phyloP scores from a whole-genome alignment of 2,329 filamentous ascomycete species.

The Neofusicoccum laricinum region DNA sequence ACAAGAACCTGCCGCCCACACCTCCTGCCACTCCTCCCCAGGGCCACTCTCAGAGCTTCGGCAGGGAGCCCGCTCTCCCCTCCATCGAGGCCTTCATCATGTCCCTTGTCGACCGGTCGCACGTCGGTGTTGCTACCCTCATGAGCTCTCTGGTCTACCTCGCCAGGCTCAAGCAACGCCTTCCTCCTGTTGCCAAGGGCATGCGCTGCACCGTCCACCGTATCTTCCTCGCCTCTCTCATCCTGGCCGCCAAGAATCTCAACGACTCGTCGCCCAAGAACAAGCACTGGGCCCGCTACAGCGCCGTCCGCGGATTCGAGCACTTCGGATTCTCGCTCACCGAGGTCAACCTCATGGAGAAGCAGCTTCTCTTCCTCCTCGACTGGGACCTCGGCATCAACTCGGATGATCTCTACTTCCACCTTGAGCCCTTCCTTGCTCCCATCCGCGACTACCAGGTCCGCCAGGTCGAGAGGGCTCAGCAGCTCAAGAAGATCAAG shows the following conservation, averaged over 20 bases:
- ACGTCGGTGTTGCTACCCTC: conserved; percentile 93
- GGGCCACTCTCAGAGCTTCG: conserved; percentile 46
- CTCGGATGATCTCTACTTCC: conserved; percentile 79
- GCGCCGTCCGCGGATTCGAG: conserved; percentile 67
- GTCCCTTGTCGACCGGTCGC: conserved; percentile 84
- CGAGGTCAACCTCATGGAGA: conserved; percentile 99
- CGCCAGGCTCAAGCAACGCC: conserved; percentile 73
- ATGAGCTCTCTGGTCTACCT: conserved; percentile 98
- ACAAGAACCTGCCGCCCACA: conserved; percentile 54
- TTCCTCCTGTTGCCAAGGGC: conserved; percentile 93
- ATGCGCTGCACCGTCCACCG: conserved; percentile 95
- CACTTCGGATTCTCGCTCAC: conserved; percentile 89
- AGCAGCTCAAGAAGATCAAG: conserved; percentile 38
- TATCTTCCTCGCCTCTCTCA: conserved; percentile 89
- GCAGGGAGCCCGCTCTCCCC: conserved; percentile 58
- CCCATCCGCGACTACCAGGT: conserved; percentile 68
- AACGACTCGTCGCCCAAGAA: conserved; percentile 99
- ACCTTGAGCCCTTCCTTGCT: conserved; percentile 83
- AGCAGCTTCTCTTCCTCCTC: conserved; percentile 90
- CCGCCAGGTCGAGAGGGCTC: conserved; percentile 54
- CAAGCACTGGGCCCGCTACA: conserved; percentile 99
- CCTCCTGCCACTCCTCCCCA: conserved; percentile 59
- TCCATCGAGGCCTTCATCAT: conserved; percentile 88
- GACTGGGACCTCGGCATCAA: conserved; percentile 91
- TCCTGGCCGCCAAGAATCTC: conserved; percentile 89